Evolutionary conservation across 2,329 filamentous ascomycete species (phyloP).

Genomic region (Penicillium sp.): DNA sequence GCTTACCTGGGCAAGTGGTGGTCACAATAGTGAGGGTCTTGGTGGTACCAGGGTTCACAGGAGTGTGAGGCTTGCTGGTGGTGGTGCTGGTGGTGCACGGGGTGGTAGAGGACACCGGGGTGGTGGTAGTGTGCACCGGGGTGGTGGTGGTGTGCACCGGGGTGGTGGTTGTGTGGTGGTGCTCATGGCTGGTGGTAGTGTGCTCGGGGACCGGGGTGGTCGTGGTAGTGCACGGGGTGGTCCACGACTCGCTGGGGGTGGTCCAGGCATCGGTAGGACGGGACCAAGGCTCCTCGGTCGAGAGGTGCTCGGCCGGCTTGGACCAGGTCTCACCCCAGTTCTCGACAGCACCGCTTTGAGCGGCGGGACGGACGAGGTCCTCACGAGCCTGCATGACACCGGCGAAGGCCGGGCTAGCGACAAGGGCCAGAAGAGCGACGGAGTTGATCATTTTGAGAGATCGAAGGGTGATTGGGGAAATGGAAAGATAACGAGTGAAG

Average conservation of each 20-base stretch:
- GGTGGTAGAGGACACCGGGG: background rate
- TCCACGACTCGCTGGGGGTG: constrained; percentile 5
- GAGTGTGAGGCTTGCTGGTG: constrained; percentile 17
- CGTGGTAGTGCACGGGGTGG: constrained; percentile 9
- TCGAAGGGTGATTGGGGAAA: constrained; percentile 14
- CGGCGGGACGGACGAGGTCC: constrained; percentile 7
- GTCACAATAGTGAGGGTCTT: constrained; percentile 35
- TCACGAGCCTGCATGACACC: constrained; percentile 31
- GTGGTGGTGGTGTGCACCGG: constrained; percentile 1
- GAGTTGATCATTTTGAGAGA: constrained; percentile 37
- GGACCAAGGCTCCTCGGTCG: constrained; percentile 6
- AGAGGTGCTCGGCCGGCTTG: constrained; percentile 4
- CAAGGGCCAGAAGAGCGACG: constrained; percentile 36
- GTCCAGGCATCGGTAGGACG: background rate
- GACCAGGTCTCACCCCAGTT: constrained; percentile 13
- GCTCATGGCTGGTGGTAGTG: background rate
- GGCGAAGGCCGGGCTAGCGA: constrained; percentile 33
- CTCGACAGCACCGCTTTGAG: constrained; percentile 6
- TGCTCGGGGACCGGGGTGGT: constrained; percentile 1
- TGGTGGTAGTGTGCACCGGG: constrained; percentile 2
- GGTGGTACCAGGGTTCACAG: constrained; percentile 22
- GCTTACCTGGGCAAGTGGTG: constrained; percentile 35
- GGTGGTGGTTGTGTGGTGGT: background rate
- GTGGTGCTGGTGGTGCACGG: background rate
- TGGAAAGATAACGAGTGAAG: constrained; percentile 25